Conservation (phyloP, 2,329 filamentous ascomycete genomes). For the Aspergillus neotritici region DNA sequence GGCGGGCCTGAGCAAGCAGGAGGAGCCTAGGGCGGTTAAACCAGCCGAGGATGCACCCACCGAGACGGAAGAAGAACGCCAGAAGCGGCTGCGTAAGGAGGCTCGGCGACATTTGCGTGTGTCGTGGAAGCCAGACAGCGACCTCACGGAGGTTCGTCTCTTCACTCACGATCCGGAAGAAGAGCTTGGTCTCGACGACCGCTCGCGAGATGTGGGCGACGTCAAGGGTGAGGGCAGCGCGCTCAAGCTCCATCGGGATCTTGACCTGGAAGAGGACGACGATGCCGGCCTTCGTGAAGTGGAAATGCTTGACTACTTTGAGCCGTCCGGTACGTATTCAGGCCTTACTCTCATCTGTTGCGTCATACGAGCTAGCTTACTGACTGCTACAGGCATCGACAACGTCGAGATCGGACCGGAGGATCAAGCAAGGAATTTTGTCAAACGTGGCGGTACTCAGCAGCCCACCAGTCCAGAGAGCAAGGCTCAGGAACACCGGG, state of each 20-base stretch:
- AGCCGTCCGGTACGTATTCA: conserved; percentile 27
- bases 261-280: conserved; percentile 57
- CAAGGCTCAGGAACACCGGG: conserved; percentile 42
- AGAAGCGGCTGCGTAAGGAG: conserved; percentile 57
- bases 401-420: conserved; percentile 30
- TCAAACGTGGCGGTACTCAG: conserved; percentile 40
- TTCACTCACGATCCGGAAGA: conserved; percentile 61
- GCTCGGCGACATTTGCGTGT: conserved; percentile 56
- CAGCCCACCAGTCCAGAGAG: conserved; percentile 38
- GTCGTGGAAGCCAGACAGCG: conserved; percentile 54
- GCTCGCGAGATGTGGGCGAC: conserved; percentile 54
- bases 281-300: conserved; percentile 45
- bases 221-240: conserved; percentile 52
- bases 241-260: conserved; percentile 48
- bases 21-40: conserved; percentile 49
- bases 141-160: conserved; percentile 52
- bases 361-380: background rate
- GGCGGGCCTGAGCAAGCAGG: conserved; percentile 51
- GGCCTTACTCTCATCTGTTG: background rate
- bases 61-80: conserved; percentile 56
- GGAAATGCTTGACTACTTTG: conserved; percentile 30
- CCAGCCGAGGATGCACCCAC: conserved; percentile 48
- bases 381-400: conserved; percentile 34
- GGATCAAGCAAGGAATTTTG: conserved; percentile 34
- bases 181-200: conserved; percentile 54